Evolutionary conservation across 306 rosid species (phyloP).

Genomic region (Gillenia trifoliata): DNA sequence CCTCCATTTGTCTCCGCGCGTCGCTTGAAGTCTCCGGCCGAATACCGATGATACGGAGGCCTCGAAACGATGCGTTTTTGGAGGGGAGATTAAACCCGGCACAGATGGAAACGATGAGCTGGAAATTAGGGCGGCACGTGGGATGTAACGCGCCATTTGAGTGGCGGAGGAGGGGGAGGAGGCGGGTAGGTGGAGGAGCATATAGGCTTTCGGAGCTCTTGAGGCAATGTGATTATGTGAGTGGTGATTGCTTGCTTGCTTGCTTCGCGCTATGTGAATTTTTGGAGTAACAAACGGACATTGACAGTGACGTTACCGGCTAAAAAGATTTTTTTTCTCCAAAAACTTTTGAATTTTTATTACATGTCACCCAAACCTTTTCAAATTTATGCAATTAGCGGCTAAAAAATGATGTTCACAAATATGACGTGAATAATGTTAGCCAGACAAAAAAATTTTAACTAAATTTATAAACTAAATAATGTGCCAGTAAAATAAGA

Average conservation of each 20-base stretch:
- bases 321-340: neutral
- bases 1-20: conserved; percentile 17
- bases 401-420: too few relatives aligned
- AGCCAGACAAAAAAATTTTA: too few relatives aligned
- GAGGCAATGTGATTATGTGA: neutral
- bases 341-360: neutral
- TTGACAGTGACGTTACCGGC: neutral
- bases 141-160: conserved; percentile 48
- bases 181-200: conserved; percentile 32
- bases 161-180: conserved; percentile 21
- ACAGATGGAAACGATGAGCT: conserved; percentile 7
- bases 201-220: neutral
- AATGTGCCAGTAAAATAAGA: too few relatives aligned
- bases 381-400: neutral
- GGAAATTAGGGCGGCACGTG: conserved; percentile 31
- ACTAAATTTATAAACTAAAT: too few relatives aligned
- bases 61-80: neutral
- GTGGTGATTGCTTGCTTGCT: neutral
- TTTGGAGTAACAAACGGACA: neutral
- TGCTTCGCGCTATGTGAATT: neutral
- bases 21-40: conserved; percentile 31
- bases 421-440: too few relatives aligned
- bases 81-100: conserved; percentile 9
- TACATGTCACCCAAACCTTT: neutral
- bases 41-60: conserved; percentile 23